These are phyloP conservation scores for Naegleria gruberi DNA, from an alignment of 208 protist species.

Conservation along the genomic window DNA sequence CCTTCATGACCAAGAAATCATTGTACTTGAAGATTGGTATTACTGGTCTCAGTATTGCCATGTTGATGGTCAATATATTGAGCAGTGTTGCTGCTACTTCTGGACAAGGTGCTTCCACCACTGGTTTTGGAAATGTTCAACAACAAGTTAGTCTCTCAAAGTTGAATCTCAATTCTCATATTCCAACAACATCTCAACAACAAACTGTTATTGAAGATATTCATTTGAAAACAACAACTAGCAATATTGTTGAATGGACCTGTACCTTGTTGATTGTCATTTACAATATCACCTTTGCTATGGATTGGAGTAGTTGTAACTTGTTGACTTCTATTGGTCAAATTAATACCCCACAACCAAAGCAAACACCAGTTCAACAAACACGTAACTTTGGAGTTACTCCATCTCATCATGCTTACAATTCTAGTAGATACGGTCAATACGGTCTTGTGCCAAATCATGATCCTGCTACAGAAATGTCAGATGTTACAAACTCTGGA, in stretches of 20 bases:
- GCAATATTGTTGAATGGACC: background rate
- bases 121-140: no score
- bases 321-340: background rate
- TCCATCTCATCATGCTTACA: background rate
- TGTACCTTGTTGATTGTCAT: background rate
- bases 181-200: background rate
- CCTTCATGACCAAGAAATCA: background rate
- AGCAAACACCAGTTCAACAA: background rate
- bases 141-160: background rate
- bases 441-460: background rate
- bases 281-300: background rate
- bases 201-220: background rate
- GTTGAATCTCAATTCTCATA: background rate
- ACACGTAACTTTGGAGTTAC: no score
- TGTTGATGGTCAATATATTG: background rate
- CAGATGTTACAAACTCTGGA: background rate
- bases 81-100: background rate
- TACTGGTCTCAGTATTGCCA: background rate
- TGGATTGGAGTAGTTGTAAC: background rate
- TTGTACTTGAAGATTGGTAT: background rate
- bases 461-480: background rate
- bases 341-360: background rate
- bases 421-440: background rate
- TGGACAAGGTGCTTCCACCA: background rate
- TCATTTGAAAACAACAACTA: background rate